Evolutionary conservation across 495 filamentous ascomycete genomes (phyloP), one percentile per base, ranked within the genome.

Genomic region (Copromyces sp.): DNA sequence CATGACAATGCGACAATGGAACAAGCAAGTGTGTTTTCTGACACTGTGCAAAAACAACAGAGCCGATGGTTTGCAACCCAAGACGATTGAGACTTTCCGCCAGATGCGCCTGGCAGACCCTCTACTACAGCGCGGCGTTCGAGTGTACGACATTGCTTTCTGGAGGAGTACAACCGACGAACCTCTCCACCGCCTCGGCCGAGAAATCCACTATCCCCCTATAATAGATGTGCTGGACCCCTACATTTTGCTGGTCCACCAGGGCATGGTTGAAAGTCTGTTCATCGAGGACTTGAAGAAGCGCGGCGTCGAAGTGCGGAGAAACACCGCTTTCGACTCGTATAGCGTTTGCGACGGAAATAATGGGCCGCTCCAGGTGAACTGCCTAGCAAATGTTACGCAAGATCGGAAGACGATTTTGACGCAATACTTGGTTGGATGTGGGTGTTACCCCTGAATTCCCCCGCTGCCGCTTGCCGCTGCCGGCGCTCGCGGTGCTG

Each of bases 231-330:
- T 91, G 11, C 81, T 89, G 29, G 90, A 93, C 71, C 89, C 90
- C 8, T 93, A 90, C 73, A 90, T 92, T 45, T 82, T 93, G 4
- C 86, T 92, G 0, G 89, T 90, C 11, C 91, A 93, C 75, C 91
- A 93, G 79, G 91, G 90, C 12, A 91, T 92, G 86, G 82, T 93
- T 0, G 91, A 93, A 80, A 84, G 87, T 59, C 73, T 91, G 12
- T 87, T 93, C 76, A 84, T 91, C 59, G 82, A 89, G 16, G 91
- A 93, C 74, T 81, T 93, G 72, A 80, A 81, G 68, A 82, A 84
- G 71, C 83, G 88, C 68, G 89, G 88, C n/a, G 77, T 87, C 20
- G 81, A 83, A 35, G 87, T 92, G 37, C 81, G 82, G 47, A 80
- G 90, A 65, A 88, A 87, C 75, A 87, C 84, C 40, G 81, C 82